These are phyloP conservation scores for Chlamydomonas eustigma DNA, from an alignment of 139 green algal species.

Conservation along the genomic window DNA sequence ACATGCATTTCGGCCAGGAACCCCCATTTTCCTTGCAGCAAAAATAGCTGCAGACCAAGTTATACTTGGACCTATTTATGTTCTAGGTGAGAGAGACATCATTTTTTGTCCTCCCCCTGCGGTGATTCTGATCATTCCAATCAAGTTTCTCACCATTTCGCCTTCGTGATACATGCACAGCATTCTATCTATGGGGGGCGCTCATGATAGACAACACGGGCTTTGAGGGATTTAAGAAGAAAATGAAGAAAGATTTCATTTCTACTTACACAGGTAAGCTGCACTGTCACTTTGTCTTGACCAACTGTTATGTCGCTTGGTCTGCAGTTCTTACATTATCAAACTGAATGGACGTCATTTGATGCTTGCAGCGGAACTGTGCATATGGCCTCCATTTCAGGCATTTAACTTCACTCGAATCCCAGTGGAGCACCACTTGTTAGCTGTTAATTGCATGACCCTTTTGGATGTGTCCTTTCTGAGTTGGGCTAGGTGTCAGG, in stretches of 20 bases:
- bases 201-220: background rate
- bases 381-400: constrained; percentile 4
- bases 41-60: background rate
- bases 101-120: too few species aligned
- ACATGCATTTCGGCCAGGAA: background rate
- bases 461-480: constrained; percentile 47
- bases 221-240: background rate
- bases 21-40: background rate
- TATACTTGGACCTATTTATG: constrained; percentile 3
- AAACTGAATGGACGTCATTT: too few species aligned
- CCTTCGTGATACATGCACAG: too few species aligned
- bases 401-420: constrained; percentile 18
- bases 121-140: too few species aligned
- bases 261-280: constrained; percentile 3
- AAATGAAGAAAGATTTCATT: constrained; percentile 5
- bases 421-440: constrained; percentile 55
- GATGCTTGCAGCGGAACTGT: background rate
- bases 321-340: too few species aligned
- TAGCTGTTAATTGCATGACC: constrained; percentile 54
- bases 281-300: too few species aligned
- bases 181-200: constrained; percentile 10
- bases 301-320: too few species aligned
- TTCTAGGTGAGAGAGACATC: constrained; percentile 1
- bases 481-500: constrained; percentile 26
- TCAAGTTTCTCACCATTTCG: too few species aligned